A percentile compares a stretch with the other conserved stretches of the same genome.
phyloP scores from a whole-genome alignment of 2,329 filamentous ascomycete species.

The Emmonsiellopsis sp. region DNA sequence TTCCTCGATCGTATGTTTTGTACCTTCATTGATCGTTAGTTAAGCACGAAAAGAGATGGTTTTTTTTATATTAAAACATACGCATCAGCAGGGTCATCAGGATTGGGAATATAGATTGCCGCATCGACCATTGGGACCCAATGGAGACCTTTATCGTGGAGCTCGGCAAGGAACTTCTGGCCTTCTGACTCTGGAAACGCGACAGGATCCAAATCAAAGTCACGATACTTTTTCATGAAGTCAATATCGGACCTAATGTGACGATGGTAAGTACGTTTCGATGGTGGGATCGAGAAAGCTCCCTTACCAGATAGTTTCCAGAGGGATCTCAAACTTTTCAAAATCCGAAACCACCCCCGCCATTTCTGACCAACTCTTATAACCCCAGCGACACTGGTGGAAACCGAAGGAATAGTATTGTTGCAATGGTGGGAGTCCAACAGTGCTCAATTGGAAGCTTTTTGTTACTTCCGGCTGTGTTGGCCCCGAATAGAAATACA shows the following conservation, averaged over 20 bases:
- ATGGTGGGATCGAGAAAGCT: background rate
- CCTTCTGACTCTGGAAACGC: constrained; percentile 44
- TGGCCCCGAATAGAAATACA: constrained; percentile 72
- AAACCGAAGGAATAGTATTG: constrained; percentile 75
- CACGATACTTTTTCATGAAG: constrained; percentile 53
- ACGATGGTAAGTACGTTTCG: background rate
- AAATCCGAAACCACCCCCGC: constrained; percentile 49
- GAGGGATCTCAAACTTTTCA: constrained; percentile 47
- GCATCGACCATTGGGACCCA: constrained; percentile 54
- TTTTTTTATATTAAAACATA: constrained; percentile 34
- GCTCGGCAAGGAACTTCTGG: constrained; percentile 41
- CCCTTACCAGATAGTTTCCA: constrained; percentile 42
- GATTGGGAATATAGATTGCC: constrained; percentile 64
- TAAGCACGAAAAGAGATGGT: constrained; percentile 7
- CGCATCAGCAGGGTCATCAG: constrained; percentile 56
- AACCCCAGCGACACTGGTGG: constrained; percentile 79
- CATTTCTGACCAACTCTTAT: constrained; percentile 61
- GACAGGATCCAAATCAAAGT: constrained; percentile 49
- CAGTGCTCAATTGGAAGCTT: constrained; percentile 58
- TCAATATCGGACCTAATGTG: constrained; percentile 36
- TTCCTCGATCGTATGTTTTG: constrained; percentile 42
- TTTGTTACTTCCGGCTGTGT: constrained; percentile 59
- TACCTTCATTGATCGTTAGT: constrained; percentile 39
- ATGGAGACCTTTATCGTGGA: constrained; percentile 48
- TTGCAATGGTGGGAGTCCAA: constrained; percentile 67